Base-by-base conservation (phyloP, 495 filamentous ascomycete genomes). In the Friedmanniomyces simplex region DNA sequence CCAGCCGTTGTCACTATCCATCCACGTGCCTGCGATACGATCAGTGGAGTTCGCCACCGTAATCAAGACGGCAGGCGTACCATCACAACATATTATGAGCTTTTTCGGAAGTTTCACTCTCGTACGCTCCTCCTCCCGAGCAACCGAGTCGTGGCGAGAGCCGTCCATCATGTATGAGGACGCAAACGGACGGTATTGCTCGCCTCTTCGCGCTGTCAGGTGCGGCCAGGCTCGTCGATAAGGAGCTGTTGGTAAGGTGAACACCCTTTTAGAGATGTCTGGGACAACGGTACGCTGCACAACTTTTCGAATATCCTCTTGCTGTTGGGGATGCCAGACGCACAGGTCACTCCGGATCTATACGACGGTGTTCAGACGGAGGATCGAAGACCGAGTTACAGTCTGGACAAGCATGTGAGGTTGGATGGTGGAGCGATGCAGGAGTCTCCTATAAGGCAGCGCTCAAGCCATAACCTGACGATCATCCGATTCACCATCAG, bases 1-100 rank as follows among this genome's bases (percentile, higher is more conserved):
- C 56, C 55, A 67, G 54, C 67, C 63, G 45, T 70, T 69, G 48
- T 72, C 69, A n/a, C 68, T 59, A 57, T 74, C 67, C 46, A 67
- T 43, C 69, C 70, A 72, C 12, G 61, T 64, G 7, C 62, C 58
- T 65, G 52, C n/a, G 28, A 43, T 25, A 25, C 21, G 8, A n/a
- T 41, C 51, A 39, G 32, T 30, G n/a, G 18, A 26, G 14, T 2
- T 32, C 26, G 7, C 24, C 32, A n/a, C 28, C 10, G 30, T 32
- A n/a, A n/a, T n/a, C n/a, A n/a, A n/a, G 13, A 48, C 10, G 37
- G n/a, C 5, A 3, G 10, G 32, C 20, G 20, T 59, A 68, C 68
- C 69, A 64, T 71, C 69, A 52, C 69, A 71, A 41, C 69, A 71
- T 11, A 69, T 53, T 20, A 71, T 66, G 10, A 72, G 59, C 52